phyloP scores from a whole-genome alignment of 2,329 filamentous ascomycete genomes.

The Colletotrichum spinosum region DNA sequence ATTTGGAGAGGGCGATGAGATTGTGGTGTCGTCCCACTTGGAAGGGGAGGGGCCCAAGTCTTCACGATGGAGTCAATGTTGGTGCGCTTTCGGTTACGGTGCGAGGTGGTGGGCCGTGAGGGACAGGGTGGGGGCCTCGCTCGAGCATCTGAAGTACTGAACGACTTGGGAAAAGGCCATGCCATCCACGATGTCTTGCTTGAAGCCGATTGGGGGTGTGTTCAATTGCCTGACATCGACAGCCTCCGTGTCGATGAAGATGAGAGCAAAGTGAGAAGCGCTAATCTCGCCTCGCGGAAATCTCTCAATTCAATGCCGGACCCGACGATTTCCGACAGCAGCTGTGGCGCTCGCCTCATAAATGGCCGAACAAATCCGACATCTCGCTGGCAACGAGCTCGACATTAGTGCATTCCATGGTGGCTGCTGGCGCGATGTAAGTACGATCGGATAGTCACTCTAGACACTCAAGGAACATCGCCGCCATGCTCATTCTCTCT shows the following conservation, averaged over 20 bases:
- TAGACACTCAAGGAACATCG: constrained; percentile 3
- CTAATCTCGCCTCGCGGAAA: neutral
- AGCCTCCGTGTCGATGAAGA: neutral
- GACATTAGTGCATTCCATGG: constrained; percentile 29
- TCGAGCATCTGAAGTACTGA: too few species aligned
- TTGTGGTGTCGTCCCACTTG: constrained; percentile 9
- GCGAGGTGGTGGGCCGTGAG: neutral
- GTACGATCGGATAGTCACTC: constrained; percentile 20
- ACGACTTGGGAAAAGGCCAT: too few species aligned
- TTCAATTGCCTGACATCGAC: neutral
- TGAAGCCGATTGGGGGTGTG: neutral
- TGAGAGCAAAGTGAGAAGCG: constrained; percentile 6
- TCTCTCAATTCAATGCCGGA: neutral
- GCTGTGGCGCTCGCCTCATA: constrained; percentile 19
- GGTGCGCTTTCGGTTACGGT: neutral
- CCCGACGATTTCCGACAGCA: neutral
- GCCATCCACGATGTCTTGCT: constrained; percentile 14
- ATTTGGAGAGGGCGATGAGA: neutral
- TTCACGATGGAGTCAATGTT: neutral
- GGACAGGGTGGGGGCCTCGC: neutral
- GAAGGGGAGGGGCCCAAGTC: neutral
- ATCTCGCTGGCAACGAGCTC: constrained; percentile 47
- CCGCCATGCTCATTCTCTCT: neutral
- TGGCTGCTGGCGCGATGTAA: neutral
- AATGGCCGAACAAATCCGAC: constrained; percentile 43